A percentile compares a stretch with the other conserved stretches of the same genome.
Evolutionary conservation across 768 basidiomycete species (phyloP).

Genomic region (Arthromyces matolae): DNA sequence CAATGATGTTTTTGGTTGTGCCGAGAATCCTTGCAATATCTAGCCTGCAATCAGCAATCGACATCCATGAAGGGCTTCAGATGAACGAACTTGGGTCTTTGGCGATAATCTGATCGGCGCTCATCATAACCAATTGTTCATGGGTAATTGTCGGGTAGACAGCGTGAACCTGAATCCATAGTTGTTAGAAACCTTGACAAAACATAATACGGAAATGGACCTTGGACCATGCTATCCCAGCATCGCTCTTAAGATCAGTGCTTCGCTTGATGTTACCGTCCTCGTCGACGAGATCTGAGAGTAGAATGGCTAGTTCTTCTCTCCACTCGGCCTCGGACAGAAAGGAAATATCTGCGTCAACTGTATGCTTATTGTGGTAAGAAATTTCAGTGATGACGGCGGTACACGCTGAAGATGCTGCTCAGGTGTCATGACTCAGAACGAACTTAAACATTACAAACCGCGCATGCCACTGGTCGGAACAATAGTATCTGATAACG

Average conservation of each 20-base stretch:
- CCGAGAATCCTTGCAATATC: conserved; percentile 48
- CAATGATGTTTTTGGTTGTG: conserved; percentile 46
- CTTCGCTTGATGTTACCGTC: conserved; percentile 50
- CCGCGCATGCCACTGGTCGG: conserved; percentile 67
- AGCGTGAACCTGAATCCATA: conserved; percentile 47
- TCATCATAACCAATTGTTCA: conserved; percentile 47
- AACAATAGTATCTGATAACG: conserved; percentile 47
- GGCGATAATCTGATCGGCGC: conserved; percentile 46
- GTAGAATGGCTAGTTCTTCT: conserved; percentile 50
- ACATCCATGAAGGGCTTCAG: neutral
- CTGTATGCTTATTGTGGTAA: conserved; percentile 50
- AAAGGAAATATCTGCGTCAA: conserved; percentile 60
- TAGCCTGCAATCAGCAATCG: conserved; percentile 16
- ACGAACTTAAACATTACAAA: conserved; percentile 20
- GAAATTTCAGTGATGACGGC: conserved; percentile 62
- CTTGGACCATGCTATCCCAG: conserved; percentile 61
- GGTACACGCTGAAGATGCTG: conserved; percentile 47
- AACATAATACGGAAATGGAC: conserved; percentile 21
- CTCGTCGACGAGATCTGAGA: conserved; percentile 58
- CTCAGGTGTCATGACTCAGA: neutral
- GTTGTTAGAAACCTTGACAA: neutral
- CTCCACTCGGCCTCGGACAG: conserved; percentile 54
- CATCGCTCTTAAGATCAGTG: conserved; percentile 54
- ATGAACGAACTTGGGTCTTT: conserved; percentile 40
- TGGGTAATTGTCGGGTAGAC: conserved; percentile 52